Base-by-base conservation (phyloP, 306 rosid genomes). In the Alnus glutinosa region DNA sequence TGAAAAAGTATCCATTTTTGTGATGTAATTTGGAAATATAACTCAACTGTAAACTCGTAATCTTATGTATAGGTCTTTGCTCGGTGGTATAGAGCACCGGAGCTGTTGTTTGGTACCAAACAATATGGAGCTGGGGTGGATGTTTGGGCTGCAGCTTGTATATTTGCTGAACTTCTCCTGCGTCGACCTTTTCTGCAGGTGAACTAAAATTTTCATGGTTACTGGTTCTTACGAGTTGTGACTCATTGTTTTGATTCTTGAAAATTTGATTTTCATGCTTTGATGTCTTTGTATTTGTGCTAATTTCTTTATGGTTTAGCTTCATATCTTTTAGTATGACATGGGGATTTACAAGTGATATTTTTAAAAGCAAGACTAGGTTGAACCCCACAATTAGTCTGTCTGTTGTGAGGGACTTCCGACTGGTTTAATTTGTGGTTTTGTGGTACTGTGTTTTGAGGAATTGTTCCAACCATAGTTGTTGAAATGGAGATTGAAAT, bases 61-160 rank as follows among this genome's bases (percentile, higher is more conserved):
- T 9, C 68, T 10, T 74, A 51, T 80, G 79, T 58, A 79, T 75
- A 94, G 98, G 98, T 94, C 61, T 94, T 94, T 81, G 98, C 98
- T 9, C 91, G 97, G 73, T 94, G 98, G 98, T 94, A 94, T 83
- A 94, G 98, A 90, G 98, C 98, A 83, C 98, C 98, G 47, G 98
- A 94, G 83, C 86, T 94, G 54, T 85, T 94, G 86, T 94, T 94
- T 86, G 97, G 98, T 49, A 86, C 97, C 78, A 94, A 92, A 88
- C 97, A 92, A 78, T 94, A 94, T 79, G 98, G 98, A 55, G 76
- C 98, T 19, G 97, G 94, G 74, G 98, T 94, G 61, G 98, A 94
- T 92, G 97, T 94, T 75, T 94, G 98, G 98, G 98, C 98, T 71
- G 97, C 98, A 63, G 98, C 92, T 70, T 94, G 97, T 85, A 94